A percentile compares a stretch with the other conserved stretches of the same genome.
Evolutionary conservation across 257 asterid genomes (phyloP).

Genomic region (Rauvolfia tetraphylla): DNA sequence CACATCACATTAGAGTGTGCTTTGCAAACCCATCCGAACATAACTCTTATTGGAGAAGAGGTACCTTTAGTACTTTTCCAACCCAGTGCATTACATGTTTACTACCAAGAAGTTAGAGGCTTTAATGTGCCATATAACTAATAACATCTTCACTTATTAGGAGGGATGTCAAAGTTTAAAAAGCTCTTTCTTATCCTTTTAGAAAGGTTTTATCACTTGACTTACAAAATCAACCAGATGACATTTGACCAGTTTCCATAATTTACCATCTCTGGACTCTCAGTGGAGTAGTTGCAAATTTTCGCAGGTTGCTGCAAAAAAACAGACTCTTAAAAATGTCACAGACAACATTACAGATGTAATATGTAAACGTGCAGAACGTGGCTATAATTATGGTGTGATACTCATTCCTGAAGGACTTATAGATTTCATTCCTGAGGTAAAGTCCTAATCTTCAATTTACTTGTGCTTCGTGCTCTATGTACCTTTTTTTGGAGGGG

Average conservation of each 20-base stretch:
- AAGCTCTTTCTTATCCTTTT: neutral
- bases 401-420: conserved; percentile 98
- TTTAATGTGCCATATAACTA: neutral
- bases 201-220: neutral
- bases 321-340: conserved; percentile 77
- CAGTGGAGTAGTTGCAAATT: neutral
- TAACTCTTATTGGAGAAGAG: conserved; percentile 98
- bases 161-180: neutral
- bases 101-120: neutral
- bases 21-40: conserved; percentile 92
- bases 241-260: neutral
- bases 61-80: conserved; percentile 27
- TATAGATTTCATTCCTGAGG: conserved; percentile 99
- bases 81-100: neutral
- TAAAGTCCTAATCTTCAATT: conserved; percentile 18
- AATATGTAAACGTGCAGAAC: conserved; percentile 80
- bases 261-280: neutral
- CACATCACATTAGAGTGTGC: conserved; percentile 99
- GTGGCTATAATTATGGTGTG: conserved; percentile 93
- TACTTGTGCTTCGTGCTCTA: neutral
- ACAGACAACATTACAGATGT: conserved; percentile 83
- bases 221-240: neutral
- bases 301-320: conserved; percentile 83
- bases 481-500: neutral
- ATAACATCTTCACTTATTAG: neutral